A percentile compares a stretch with the other conserved stretches of the same genome.
phyloP scores from a whole-genome alignment of 164 flowering plant species.

The Kingdonia uniflora region DNA sequence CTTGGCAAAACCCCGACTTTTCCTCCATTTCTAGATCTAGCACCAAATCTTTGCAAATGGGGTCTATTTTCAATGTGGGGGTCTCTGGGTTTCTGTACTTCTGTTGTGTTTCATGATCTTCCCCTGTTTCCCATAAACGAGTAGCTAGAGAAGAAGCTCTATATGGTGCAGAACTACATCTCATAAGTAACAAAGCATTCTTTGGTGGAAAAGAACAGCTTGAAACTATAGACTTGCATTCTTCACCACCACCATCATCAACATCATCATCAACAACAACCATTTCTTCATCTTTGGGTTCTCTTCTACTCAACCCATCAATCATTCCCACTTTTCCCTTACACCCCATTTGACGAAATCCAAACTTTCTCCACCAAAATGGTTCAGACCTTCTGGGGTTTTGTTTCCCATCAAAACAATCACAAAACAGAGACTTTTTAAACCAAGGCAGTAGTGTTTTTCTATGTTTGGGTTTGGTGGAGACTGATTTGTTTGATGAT shows the following conservation, averaged over 20 bases:
- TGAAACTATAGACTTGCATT: slow-evolving; percentile 9
- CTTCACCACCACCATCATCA: slow-evolving; percentile 14
- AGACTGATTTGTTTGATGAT: slow-evolving; percentile 13
- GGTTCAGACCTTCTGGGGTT: slow-evolving; percentile 14
- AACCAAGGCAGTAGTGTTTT: slow-evolving; percentile 12
- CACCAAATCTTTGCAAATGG: slow-evolving; percentile 7
- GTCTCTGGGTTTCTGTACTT: not conserved
- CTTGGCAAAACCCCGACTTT: slow-evolving; percentile 9
- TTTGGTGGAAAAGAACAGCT: slow-evolving; percentile 33
- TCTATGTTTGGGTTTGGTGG: not conserved
- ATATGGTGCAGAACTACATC: slow-evolving; percentile 74
- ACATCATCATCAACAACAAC: slow-evolving; percentile 1
- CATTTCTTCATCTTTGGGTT: slow-evolving; percentile 10
- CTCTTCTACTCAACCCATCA: slow-evolving; percentile 4
- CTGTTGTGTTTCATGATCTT: not conserved
- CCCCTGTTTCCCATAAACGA: slow-evolving; percentile 30
- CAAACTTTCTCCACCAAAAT: slow-evolving; percentile 27
- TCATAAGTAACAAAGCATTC: slow-evolving; percentile 48
- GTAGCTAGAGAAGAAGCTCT: slow-evolving; percentile 51
- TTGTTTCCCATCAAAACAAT: slow-evolving; percentile 8
- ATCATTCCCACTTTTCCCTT: slow-evolving; percentile 6
- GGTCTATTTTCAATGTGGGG: slow-evolving; percentile 1
- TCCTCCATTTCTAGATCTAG: slow-evolving; percentile 19
- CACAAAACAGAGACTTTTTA: slow-evolving; percentile 15
- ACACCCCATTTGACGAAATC: slow-evolving; percentile 17